phyloP scores from a whole-genome alignment of 768 basidiomycete genomes.

The Mycena venus region DNA sequence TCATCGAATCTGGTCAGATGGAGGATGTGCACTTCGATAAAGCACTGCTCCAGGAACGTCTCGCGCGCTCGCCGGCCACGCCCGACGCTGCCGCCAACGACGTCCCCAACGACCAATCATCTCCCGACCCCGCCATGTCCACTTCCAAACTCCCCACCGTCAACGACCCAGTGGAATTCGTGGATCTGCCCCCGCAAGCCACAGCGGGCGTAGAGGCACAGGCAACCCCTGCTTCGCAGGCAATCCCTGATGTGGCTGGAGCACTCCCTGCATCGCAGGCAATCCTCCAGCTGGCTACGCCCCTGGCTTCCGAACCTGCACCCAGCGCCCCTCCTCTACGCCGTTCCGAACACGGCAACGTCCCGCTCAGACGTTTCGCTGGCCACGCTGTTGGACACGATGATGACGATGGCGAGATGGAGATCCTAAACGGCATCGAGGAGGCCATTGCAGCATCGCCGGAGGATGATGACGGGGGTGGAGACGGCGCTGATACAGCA shows the following conservation, averaged over 20 bases:
- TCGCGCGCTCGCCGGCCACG: not conserved
- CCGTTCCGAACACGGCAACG: not conserved
- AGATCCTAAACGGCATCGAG: not conserved
- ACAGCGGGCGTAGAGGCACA: not conserved
- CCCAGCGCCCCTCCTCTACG: not conserved
- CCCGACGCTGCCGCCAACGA: not conserved
- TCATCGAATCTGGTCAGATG: not conserved
- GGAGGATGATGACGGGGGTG: not conserved
- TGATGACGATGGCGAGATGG: not conserved
- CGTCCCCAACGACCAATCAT: not conserved
- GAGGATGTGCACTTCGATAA: not conserved
- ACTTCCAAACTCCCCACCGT: not conserved
- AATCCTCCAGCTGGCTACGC: no score
- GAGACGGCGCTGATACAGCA: not conserved
- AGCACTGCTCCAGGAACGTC: not conserved
- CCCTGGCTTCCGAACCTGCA: no score
- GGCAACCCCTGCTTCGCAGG: no score
- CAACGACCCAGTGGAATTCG: not conserved
- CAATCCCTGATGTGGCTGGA: not conserved
- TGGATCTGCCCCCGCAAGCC: not conserved
- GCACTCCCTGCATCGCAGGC: no score
- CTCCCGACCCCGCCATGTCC: no score
- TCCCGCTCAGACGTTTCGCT: not conserved
- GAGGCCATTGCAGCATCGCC: no score
- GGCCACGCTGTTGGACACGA: no score